Evolutionary conservation across 2,329 filamentous ascomycete species (phyloP), one percentile per base, ranked within the genome.

Genomic region (Capronia coronata): DNA sequence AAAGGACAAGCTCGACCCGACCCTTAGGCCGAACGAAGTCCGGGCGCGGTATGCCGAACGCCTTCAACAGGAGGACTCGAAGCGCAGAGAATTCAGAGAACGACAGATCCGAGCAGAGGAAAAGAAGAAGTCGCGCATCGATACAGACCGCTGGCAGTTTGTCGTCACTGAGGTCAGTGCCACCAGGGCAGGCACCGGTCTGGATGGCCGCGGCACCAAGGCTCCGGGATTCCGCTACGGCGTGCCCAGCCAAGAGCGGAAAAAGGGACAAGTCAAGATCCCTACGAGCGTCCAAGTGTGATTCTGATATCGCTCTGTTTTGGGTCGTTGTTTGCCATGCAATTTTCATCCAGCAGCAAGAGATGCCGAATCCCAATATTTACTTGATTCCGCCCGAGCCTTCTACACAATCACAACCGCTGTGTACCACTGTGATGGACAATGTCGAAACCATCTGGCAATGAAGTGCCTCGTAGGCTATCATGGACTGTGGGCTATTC

Each of bases 251-350:
- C 68, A 79, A 60, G 80, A 83, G 54, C 69, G 80, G 52, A 82
- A 82, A 73, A 77, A 76, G 66, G 80, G 79, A 19, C 68, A 73
- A 55, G 69, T 81, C 59, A 83, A 83, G 71, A 82, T 83, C 54
- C 79, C 80, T 10, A 80, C 74, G 18, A 73, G 70, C 55, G 79
- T 83, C 41, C 74, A 77, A 57, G 70, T 71, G 38, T 73, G 65
- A 47, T 21, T 71, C 11, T 25, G n/a, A 19, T 40, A 13, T 22
- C 7, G 6, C 16, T n/a, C 5, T 35, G 21, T 19, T 32, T 1
- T 19, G 14, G 14, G 2, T 48, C 14, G n/a, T 19, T 41, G 25
- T 9, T 10, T n/a, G n/a, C n/a, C n/a, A n/a, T n/a, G n/a, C n/a
- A n/a, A n/a, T n/a, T n/a, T n/a, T n/a, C n/a, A n/a, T n/a, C n/a